phyloP scores from a whole-genome alignment of 345 rosid genomes.

The Brassica napus region DNA sequence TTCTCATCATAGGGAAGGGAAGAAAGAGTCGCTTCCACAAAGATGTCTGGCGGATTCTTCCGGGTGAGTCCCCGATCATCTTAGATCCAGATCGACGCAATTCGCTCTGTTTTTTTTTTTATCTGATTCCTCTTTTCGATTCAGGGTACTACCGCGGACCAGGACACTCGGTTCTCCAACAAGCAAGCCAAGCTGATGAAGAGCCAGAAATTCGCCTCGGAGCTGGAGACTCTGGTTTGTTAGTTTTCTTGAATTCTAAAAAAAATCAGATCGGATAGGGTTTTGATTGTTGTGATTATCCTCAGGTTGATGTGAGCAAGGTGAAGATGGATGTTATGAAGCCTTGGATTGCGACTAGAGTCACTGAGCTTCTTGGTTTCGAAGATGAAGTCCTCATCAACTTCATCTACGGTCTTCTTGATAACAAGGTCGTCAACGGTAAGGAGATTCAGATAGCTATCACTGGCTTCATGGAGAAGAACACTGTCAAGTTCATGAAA shows the following conservation, averaged over 20 bases:
- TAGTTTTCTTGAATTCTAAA: background rate
- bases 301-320: constrained; percentile 78
- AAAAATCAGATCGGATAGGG: background rate
- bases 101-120: background rate
- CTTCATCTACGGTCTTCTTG: constrained; percentile 92
- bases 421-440: constrained; percentile 90
- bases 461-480: constrained; percentile 99
- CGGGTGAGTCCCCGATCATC: constrained; percentile 45
- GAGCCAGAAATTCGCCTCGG: constrained; percentile 88
- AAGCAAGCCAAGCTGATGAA: constrained; percentile 94
- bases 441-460: constrained; percentile 85
- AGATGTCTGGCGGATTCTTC: constrained; percentile 83
- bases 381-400: constrained; percentile 98
- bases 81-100: constrained; percentile 39
- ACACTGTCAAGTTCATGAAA: constrained; percentile 93
- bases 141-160: constrained; percentile 97
- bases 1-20: background rate
- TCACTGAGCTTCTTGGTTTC: constrained; percentile 92
- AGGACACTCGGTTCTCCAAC: constrained; percentile 97
- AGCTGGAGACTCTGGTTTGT: constrained; percentile 81
- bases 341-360: constrained; percentile 95
- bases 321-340: constrained; percentile 94
- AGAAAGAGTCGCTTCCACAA: constrained; percentile 12
- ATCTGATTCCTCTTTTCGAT: background rate
- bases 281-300: background rate